Conservation (phyloP, 257 asterid genomes). For the Thymus quinquecostatus region DNA sequence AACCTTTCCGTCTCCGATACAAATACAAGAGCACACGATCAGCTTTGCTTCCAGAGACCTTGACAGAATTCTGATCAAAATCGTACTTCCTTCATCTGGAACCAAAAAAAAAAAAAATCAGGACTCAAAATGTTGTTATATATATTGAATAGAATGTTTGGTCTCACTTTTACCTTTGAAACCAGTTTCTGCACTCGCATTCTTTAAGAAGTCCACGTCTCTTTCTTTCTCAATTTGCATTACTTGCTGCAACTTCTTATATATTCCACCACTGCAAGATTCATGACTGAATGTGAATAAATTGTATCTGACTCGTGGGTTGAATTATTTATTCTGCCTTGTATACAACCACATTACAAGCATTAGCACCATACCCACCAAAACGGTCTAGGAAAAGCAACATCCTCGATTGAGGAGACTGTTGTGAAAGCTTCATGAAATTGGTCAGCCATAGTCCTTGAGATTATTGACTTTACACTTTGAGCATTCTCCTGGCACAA, state of each 20-base stretch:
- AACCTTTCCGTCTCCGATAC: constrained; percentile 58
- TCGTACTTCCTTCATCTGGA: constrained; percentile 52
- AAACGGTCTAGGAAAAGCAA: constrained; percentile 41
- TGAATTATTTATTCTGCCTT: constrained; percentile 23
- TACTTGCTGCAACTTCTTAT: constrained; percentile 71
- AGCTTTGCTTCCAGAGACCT: constrained; percentile 86
- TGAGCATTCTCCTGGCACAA: constrained; percentile 59
- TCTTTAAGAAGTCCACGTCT: constrained; percentile 53
- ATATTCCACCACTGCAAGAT: constrained; percentile 48
- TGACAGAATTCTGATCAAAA: constrained; percentile 69
- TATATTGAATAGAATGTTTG: constrained; percentile 16
- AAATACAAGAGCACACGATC: constrained; percentile 72
- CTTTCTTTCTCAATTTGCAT: constrained; percentile 70
- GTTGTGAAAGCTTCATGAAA: constrained; percentile 75
- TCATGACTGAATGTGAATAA: constrained; percentile 4
- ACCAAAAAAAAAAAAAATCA: neutral
- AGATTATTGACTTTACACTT: constrained; percentile 36
- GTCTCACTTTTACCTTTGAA: constrained; percentile 48
- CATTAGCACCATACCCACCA: constrained; percentile 52
- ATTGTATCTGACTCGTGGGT: constrained; percentile 12
- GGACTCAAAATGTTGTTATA: constrained; percentile 1
- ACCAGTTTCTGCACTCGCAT: constrained; percentile 34
- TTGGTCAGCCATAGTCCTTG: constrained; percentile 72
- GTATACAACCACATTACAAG: constrained; percentile 24
- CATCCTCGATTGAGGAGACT: constrained; percentile 38